These are phyloP conservation scores for Acanthamoeba sp. DNA, from an alignment of 208 protist genomes.

Conservation along the genomic window DNA sequence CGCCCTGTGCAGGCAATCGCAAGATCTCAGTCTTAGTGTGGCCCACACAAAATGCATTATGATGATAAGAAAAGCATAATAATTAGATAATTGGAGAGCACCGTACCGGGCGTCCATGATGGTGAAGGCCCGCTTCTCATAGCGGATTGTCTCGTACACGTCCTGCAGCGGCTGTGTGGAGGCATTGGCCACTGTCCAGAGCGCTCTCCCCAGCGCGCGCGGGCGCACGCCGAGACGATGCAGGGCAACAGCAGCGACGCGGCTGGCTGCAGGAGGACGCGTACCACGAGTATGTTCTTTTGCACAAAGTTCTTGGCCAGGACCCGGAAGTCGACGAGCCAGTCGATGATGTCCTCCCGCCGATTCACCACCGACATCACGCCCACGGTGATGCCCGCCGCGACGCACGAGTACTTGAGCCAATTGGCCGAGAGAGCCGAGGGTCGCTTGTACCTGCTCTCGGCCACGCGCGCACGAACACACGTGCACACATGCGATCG, in stretches of 20 bases:
- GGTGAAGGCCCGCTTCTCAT: conserved; percentile 24
- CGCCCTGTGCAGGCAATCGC: background rate
- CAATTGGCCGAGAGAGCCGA: background rate
- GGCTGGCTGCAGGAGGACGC: too few relatives aligned
- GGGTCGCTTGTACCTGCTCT: background rate
- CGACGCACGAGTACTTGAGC: conserved; percentile 11
- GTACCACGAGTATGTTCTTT: background rate
- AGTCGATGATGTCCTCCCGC: background rate
- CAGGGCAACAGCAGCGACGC: too few relatives aligned
- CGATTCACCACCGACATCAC: background rate
- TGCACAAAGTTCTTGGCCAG: conserved; percentile 23
- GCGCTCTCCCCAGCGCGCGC: background rate
- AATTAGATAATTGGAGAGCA: background rate
- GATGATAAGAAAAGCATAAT: too few relatives aligned
- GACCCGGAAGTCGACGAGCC: background rate
- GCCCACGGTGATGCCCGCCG: background rate
- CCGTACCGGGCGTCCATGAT: conserved; percentile 40
- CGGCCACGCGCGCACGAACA: background rate
- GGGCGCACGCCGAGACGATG: too few relatives aligned
- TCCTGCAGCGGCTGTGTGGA: background rate
- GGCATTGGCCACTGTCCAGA: too few relatives aligned
- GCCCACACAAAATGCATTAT: too few relatives aligned
- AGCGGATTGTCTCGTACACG: conserved; percentile 14
- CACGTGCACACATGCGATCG: background rate
- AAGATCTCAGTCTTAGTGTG: too few relatives aligned